phyloP scores from a whole-genome alignment of 352 stramenopile species.

The Phytophthora podocarpi region DNA sequence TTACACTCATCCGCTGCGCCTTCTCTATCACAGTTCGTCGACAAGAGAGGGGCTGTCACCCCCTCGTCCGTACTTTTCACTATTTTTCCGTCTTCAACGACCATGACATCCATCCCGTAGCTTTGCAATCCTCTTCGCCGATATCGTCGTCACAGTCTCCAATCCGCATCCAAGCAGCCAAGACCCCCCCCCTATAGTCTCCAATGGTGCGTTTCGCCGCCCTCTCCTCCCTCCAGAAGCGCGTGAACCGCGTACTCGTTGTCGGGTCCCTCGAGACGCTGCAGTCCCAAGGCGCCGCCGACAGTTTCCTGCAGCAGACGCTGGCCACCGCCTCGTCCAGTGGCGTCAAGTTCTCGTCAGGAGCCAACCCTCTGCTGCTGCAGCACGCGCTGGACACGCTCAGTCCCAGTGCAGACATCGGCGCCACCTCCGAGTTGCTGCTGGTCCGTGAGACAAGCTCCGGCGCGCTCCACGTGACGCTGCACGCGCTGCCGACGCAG shows the following conservation, averaged over 20 bases:
- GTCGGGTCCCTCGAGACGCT: conserved; percentile 56
- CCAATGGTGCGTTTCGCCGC: conserved; percentile 46
- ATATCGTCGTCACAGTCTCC: no score
- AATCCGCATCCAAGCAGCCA: no score
- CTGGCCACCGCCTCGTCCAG: conserved; percentile 22
- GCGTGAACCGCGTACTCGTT: conserved; percentile 62
- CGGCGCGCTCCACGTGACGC: conserved; percentile 48
- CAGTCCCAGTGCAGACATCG: conserved; percentile 45
- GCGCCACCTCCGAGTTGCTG: conserved; percentile 52
- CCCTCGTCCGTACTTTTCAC: no score
- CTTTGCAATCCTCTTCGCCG: no score
- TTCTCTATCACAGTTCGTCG: no score
- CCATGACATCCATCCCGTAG: no score
- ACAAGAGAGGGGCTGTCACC: no score
- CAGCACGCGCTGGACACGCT: conserved; percentile 52
- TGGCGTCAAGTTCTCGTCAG: conserved; percentile 33
- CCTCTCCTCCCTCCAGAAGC: conserved; percentile 23
- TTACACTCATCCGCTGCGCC: no score
- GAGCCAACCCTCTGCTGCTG: conserved; percentile 52
- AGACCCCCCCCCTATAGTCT: no score
- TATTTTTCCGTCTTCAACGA: no score
- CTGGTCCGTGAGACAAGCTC: conserved; percentile 36
- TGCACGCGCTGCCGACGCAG: conserved; percentile 61
- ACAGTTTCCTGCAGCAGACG: conserved; percentile 49
- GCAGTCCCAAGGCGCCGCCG: conserved; percentile 29